A percentile compares a stretch with the other conserved stretches of the same genome.
phyloP scores from a whole-genome alignment of 176 grass and related monocot species.

The Calamus simplicifolius region DNA sequence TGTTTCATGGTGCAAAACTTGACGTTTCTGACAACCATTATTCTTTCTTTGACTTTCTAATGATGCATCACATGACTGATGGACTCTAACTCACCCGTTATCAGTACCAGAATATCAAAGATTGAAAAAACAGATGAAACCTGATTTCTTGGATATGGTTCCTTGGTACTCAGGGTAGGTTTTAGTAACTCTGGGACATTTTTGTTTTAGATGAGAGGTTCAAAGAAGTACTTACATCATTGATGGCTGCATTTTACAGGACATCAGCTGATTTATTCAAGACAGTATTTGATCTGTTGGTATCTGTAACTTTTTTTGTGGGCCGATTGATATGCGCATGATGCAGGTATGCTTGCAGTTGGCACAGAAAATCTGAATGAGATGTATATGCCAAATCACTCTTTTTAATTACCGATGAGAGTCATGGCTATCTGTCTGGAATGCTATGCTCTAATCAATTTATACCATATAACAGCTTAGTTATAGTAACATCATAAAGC shows the following conservation, averaged over 20 bases:
- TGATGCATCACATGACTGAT: slow-evolving; percentile 30
- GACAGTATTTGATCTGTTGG: slow-evolving; percentile 90
- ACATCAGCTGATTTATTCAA: slow-evolving; percentile 98
- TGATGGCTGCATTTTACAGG: slow-evolving; percentile 45
- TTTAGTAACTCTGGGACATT: slow-evolving; percentile 2
- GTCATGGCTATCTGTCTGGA: too few relatives aligned
- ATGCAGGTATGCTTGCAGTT: slow-evolving; percentile 56
- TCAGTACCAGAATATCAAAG: slow-evolving; percentile 58
- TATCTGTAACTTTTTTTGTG: slow-evolving; percentile 97
- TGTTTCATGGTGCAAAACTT: too few relatives aligned
- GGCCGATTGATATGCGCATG: slow-evolving; percentile 97
- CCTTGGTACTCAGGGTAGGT: slow-evolving; percentile 97
- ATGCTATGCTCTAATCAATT: too few relatives aligned
- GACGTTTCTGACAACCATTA: not conserved
- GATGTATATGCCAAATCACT: too few relatives aligned
- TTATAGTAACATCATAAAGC: too few relatives aligned
- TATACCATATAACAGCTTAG: too few relatives aligned
- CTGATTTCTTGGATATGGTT: slow-evolving; percentile 97
- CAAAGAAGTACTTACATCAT: slow-evolving; percentile 23
- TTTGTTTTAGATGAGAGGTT: not conserved
- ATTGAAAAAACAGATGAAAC: slow-evolving; percentile 77
- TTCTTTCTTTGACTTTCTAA: not conserved
- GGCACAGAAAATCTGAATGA: not conserved
- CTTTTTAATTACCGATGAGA: too few relatives aligned
- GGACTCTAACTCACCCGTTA: slow-evolving; percentile 66